Evolutionary conservation across 148 eudicot genomes (phyloP).

Genomic region (Arbutus unedo): DNA sequence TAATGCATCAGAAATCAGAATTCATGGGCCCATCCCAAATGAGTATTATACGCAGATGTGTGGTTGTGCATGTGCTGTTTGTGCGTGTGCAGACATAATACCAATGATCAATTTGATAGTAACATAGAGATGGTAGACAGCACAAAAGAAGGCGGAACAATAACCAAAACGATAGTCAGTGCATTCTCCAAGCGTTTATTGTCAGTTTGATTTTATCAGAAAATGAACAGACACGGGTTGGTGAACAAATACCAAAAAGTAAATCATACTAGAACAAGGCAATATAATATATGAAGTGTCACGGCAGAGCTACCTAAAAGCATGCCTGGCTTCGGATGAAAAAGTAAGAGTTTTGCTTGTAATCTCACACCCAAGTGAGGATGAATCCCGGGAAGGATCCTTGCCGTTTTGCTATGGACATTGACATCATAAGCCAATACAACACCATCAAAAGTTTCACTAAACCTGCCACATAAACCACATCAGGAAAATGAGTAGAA

Average conservation of each 20-base stretch:
- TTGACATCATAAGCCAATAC: conserved; percentile 64
- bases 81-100: not conserved
- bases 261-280: not conserved
- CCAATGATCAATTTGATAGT: not conserved
- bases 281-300: not conserved
- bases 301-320: conserved; percentile 46
- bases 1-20: not conserved
- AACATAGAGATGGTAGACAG: not conserved
- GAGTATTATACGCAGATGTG: not conserved
- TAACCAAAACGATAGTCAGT: not conserved
- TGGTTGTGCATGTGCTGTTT: not conserved
- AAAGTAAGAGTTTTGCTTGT: conserved; percentile 57
- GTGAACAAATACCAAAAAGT: not conserved
- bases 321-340: conserved; percentile 73
- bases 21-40: not conserved
- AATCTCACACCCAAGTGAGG: conserved; percentile 64
- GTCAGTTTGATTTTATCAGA: not conserved
- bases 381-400: conserved; percentile 57
- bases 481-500: not conserved
- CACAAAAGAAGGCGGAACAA: not conserved
- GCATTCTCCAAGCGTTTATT: not conserved
- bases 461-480: conserved; percentile 44
- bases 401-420: conserved; percentile 34
- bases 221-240: not conserved
- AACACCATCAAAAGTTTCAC: conserved; percentile 76